Conservation (phyloP, 2,329 filamentous ascomycete species). For the Aspergillus arachidicola region DNA sequence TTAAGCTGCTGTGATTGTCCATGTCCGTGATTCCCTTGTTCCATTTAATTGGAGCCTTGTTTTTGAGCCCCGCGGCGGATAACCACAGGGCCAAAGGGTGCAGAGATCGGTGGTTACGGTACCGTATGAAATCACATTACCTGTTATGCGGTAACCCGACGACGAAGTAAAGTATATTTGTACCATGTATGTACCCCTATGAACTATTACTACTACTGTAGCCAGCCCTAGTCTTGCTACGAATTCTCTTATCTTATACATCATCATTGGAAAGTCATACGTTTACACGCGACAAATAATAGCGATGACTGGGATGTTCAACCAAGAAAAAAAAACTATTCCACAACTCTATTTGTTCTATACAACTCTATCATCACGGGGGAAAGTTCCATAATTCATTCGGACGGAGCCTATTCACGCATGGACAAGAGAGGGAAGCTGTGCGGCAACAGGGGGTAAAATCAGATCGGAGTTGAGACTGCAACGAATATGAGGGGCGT, state of each 20-base stretch:
- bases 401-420: background rate
- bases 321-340: no score
- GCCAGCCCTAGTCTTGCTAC: background rate
- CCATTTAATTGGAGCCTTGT: constrained; percentile 1
- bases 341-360: background rate
- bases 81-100: background rate
- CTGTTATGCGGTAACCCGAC: background rate
- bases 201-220: no score
- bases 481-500: constrained; percentile 40
- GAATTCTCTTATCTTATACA: background rate
- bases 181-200: no score
- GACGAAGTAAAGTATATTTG: no score
- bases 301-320: background rate
- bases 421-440: constrained; percentile 23
- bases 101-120: background rate
- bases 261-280: no score
- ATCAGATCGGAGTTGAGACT: constrained; percentile 46
- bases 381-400: background rate
- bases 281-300: background rate
- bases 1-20: constrained; percentile 19
- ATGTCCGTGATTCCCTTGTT: constrained; percentile 17
- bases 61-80: constrained; percentile 18
- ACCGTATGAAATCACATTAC: background rate
- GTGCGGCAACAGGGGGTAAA: constrained; percentile 42
- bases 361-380: background rate